Evolutionary conservation across 306 rosid species (phyloP).

Genomic region (Nissolia schottii): DNA sequence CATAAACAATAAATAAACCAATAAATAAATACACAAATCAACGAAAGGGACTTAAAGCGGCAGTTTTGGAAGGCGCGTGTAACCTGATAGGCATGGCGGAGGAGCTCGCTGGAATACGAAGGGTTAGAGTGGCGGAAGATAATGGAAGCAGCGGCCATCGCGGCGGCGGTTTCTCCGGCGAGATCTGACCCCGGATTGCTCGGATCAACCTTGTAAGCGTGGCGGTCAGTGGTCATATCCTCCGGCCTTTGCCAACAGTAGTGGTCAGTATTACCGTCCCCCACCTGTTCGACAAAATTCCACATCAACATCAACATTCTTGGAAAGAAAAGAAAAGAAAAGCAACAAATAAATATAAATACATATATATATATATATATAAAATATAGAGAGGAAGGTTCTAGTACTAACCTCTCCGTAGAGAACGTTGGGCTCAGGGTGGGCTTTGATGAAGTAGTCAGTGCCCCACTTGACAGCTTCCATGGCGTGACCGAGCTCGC

Average conservation of each 20-base stretch:
- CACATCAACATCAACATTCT: conserved; percentile 18
- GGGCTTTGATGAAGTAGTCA: conserved; percentile 92
- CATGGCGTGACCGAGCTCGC: conserved; percentile 88
- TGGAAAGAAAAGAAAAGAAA: too few species aligned
- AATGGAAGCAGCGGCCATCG: conserved; percentile 96
- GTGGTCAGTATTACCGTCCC: conserved; percentile 94
- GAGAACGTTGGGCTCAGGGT: conserved; percentile 78
- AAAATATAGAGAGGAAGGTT: not conserved
- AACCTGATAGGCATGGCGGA: conserved; percentile 85
- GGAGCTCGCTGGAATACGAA: conserved; percentile 62
- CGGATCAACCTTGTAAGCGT: conserved; percentile 76
- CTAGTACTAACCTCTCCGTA: conserved; percentile 83
- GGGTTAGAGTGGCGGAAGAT: conserved; percentile 88
- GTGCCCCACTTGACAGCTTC: conserved; percentile 96
- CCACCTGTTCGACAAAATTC: conserved; percentile 58
- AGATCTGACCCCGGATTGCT: conserved; percentile 99
- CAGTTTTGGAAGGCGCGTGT: not conserved
- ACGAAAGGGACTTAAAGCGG: not conserved
- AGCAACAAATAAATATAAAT: too few species aligned
- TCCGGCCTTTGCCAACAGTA: conserved; percentile 99
- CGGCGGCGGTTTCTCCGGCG: conserved; percentile 97
- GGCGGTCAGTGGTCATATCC: conserved; percentile 98
- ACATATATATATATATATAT: too few species aligned
- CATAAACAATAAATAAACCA: not conserved
- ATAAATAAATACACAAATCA: too few species aligned